A percentile compares a stretch with the other conserved stretches of the same genome.
Conservation (phyloP, 805 yeast species). For the Candida montana region DNA sequence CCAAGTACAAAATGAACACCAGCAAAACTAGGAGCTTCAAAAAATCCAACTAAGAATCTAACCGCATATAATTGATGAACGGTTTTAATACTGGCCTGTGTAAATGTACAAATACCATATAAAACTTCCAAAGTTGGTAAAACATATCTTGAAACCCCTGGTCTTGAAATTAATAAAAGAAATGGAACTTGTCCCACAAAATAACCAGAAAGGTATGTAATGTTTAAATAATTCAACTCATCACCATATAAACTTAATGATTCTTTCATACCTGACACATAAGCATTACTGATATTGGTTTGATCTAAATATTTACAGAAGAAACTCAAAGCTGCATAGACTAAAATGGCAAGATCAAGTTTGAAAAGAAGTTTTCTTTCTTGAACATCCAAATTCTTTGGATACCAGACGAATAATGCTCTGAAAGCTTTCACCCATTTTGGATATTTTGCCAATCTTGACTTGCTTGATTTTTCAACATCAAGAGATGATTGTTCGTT, state of each 20-base stretch:
- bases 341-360: constrained; percentile 8
- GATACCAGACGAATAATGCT: constrained; percentile 9
- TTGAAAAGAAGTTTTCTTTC: constrained; percentile 8
- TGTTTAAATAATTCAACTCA: constrained; percentile 35
- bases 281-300: constrained; percentile 55
- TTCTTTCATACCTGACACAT: constrained; percentile 54
- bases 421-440: constrained; percentile 4
- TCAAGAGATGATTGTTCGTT: no score
- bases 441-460: no score
- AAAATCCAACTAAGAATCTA: constrained; percentile 13
- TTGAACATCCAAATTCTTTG: constrained; percentile 1
- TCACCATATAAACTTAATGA: constrained; percentile 52
- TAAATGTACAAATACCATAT: constrained; percentile 28
- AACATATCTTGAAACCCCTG: constrained; percentile 28
- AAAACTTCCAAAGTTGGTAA: constrained; percentile 39
- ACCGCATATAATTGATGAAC: constrained; percentile 21
- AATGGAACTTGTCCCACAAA: constrained; percentile 6
- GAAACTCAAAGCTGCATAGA: constrained; percentile 14
- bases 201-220: constrained; percentile 8
- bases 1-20: constrained; percentile 4
- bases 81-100: constrained; percentile 2
- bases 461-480: no score
- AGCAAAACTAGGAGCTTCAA: constrained; percentile 9
- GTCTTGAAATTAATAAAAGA: constrained; percentile 34
- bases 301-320: constrained; percentile 48